These are phyloP conservation scores for Trichoderma simmonsii DNA, from an alignment of 2,329 filamentous ascomycete genomes.

Conservation along the genomic window DNA sequence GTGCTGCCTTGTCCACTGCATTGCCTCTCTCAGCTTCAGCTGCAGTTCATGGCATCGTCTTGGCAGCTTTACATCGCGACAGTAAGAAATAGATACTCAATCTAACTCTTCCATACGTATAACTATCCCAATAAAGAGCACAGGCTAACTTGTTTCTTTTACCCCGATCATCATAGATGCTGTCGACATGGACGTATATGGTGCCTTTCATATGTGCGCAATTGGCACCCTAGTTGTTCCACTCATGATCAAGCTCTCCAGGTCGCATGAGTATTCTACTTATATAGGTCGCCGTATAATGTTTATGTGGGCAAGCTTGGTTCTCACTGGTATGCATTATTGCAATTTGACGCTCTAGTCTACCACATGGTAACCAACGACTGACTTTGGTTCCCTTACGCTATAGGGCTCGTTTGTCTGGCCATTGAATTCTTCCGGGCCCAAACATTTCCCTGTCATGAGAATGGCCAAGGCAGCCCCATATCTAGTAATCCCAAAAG, in stretches of 20 bases:
- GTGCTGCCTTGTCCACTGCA: conserved; percentile 61
- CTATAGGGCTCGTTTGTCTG: conserved; percentile 55
- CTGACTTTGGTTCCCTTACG: not conserved
- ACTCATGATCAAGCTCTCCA: conserved; percentile 57
- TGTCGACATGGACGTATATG: conserved; percentile 66
- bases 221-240: conserved; percentile 64
- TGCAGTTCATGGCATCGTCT: conserved; percentile 60
- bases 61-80: conserved; percentile 57
- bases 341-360: not conserved
- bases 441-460: conserved; percentile 41
- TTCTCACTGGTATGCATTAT: conserved; percentile 51
- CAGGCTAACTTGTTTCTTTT: not conserved
- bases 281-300: conserved; percentile 63
- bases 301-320: conserved; percentile 61
- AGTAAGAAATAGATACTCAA: conserved; percentile 36
- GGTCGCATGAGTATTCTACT: conserved; percentile 56
- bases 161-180: conserved; percentile 42
- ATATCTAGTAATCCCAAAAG: conserved; percentile 33
- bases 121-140: not conserved
- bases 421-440: conserved; percentile 63
- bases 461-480: conserved; percentile 36
- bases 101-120: too few relatives aligned
- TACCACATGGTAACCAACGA: not conserved
- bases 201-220: conserved; percentile 64
- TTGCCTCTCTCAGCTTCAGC: conserved; percentile 62